phyloP scores from a whole-genome alignment of 202 grass and related monocot genomes.

The Setaria viridis region DNA sequence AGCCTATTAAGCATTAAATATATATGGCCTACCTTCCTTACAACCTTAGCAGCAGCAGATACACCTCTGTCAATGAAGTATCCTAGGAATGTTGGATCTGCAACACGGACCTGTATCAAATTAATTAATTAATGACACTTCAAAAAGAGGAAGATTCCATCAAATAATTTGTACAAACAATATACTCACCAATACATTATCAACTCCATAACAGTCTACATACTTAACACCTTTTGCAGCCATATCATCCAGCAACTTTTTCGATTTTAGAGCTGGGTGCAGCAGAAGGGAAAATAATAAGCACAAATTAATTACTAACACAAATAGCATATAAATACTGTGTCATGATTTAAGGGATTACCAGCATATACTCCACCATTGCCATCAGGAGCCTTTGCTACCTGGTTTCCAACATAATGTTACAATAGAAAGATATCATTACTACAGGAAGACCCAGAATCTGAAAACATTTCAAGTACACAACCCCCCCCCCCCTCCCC shows the following conservation, averaged over 20 bases:
- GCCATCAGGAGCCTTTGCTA: conserved; percentile 86
- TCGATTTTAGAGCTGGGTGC: conserved; percentile 71
- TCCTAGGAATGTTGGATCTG: conserved; percentile 88
- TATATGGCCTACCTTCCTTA: conserved; percentile 64
- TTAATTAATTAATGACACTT: conserved; percentile 29
- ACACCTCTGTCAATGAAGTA: conserved; percentile 89
- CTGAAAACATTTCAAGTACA: background rate
- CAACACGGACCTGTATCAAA: conserved; percentile 76
- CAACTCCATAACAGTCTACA: conserved; percentile 92
- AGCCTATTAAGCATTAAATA: conserved; percentile 15
- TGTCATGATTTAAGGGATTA: conserved; percentile 40
- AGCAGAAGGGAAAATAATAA: conserved; percentile 27
- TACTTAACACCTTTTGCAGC: conserved; percentile 77
- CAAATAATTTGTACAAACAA: background rate
- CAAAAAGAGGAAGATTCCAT: conserved; percentile 10
- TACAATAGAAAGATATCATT: conserved; percentile 19
- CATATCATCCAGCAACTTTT: conserved; percentile 89
- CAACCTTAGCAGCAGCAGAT: conserved; percentile 82
- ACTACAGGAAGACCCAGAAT: conserved; percentile 16
- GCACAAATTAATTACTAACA: conserved; percentile 10
- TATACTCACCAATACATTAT: conserved; percentile 76
- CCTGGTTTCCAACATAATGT: conserved; percentile 58
- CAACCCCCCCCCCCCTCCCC: background rate
- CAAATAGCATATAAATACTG: conserved; percentile 14
- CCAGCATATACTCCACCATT: conserved; percentile 90